A percentile compares a stretch with the other conserved stretches of the same genome.
These are phyloP conservation scores for Heritiera fomes DNA, from an alignment of 345 rosid genomes.

Conservation along the genomic window DNA sequence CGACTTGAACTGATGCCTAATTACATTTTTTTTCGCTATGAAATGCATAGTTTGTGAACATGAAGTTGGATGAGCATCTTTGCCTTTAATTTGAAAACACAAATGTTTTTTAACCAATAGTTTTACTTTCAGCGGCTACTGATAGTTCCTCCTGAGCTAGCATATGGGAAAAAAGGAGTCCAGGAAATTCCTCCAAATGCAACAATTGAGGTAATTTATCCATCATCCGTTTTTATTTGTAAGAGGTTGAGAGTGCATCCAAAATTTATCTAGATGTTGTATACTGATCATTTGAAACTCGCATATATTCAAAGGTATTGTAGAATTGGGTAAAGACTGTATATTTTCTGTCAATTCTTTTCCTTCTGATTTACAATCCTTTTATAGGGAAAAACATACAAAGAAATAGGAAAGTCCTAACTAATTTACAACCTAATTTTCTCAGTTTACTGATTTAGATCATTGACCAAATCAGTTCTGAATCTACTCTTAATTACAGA, in stretches of 20 bases:
- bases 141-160: conserved; percentile 89
- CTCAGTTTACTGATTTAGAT: no score
- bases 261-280: background rate
- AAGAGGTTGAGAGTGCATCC: background rate
- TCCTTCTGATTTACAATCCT: no score
- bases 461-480: no score
- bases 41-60: background rate
- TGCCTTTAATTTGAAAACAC: background rate
- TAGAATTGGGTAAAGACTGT: no score
- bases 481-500: no score
- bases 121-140: conserved; percentile 56
- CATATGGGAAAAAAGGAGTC: conserved; percentile 93
- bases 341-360: no score
- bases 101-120: background rate
- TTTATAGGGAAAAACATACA: no score
- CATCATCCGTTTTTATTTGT: background rate
- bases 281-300: no score
- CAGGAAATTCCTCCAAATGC: conserved; percentile 98
- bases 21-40: background rate
- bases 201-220: conserved; percentile 71
- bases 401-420: no score
- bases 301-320: no score
- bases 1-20: background rate
- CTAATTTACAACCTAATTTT: no score
- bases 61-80: conserved; percentile 4